These are phyloP conservation scores for Lonicera japonica DNA, from an alignment of 129 eudicot species.

Conservation along the genomic window DNA sequence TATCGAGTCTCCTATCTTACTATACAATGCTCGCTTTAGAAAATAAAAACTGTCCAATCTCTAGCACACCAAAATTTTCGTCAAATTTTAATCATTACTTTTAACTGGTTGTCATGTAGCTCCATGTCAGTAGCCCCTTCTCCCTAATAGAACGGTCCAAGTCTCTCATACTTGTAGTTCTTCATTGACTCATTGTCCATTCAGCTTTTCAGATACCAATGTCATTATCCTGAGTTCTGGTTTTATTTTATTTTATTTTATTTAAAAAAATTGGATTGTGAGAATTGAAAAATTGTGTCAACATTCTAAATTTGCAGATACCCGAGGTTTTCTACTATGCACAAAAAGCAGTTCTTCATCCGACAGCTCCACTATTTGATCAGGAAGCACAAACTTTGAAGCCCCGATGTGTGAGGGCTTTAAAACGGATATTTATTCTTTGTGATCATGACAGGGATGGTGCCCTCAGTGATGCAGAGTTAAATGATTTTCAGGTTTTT, in stretches of 20 bases:
- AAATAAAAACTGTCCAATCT: no score
- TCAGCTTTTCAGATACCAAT: not conserved
- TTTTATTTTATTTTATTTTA: no score
- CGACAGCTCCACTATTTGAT: conserved; percentile 86
- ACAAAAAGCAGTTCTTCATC: conserved; percentile 94
- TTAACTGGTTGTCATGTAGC: no score
- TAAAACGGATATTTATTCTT: conserved; percentile 83
- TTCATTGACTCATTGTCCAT: not conserved
- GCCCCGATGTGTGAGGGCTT: conserved; percentile 90
- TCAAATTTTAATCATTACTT: no score
- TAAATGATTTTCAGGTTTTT: conserved; percentile 94
- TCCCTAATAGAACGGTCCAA: no score
- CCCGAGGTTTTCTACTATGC: conserved; percentile 87
- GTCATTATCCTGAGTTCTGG: no score
- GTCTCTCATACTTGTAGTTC: no score
- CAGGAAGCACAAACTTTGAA: conserved; percentile 81
- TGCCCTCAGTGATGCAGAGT: conserved; percentile 85
- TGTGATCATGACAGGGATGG: conserved; percentile 97
- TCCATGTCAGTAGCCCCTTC: no score
- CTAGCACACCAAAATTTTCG: no score
- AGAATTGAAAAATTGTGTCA: not conserved
- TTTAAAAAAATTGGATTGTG: not conserved
- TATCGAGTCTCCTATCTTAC: no score
- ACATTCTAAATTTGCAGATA: conserved; percentile 42
- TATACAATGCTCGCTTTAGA: no score